Percentiles rank a stretch among this genome's conserved stretches.
Evolutionary conservation across 345 rosid genomes (phyloP).

Genomic region (Arabidopsis suecica): DNA sequence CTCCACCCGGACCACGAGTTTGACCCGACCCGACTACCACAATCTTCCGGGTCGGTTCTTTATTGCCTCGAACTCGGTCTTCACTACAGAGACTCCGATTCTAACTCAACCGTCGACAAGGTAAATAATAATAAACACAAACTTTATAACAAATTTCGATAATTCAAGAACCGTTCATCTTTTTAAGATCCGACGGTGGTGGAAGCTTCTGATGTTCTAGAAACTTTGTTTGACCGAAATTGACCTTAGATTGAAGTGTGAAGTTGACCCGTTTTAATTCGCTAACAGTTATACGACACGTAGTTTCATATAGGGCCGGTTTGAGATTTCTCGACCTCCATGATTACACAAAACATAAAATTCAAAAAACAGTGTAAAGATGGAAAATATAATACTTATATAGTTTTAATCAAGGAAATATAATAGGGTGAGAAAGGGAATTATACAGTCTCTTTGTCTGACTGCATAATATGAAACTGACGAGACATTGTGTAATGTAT

Average conservation of each 20-base stretch:
- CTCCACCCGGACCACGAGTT: conserved; percentile 52
- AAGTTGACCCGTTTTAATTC: conserved; percentile 16
- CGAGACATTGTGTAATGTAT: conserved; percentile 59
- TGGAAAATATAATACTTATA: neutral
- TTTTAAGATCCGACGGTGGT: conserved; percentile 23
- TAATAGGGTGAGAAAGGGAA: conserved; percentile 24
- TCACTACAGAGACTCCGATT: conserved; percentile 58
- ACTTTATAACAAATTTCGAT: neutral
- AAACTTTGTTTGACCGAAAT: conserved; percentile 38
- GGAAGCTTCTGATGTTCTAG: conserved; percentile 24
- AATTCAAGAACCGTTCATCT: neutral
- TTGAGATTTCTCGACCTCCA: conserved; percentile 38
- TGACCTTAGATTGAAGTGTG: conserved; percentile 17
- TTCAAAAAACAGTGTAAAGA: conserved; percentile 7
- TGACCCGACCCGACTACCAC: conserved; percentile 55
- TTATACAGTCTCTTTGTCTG: conserved; percentile 42
- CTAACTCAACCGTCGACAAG: conserved; percentile 58
- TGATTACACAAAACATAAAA: conserved; percentile 35
- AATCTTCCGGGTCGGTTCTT: conserved; percentile 70
- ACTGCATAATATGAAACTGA: conserved; percentile 59
- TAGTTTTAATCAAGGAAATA: conserved; percentile 8
- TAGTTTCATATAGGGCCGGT: conserved; percentile 35
- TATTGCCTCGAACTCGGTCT: conserved; percentile 87
- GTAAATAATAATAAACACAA: conserved; percentile 43
- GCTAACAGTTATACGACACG: conserved; percentile 39